A percentile compares a stretch with the other conserved stretches of the same genome.
Conservation (phyloP, 495 filamentous ascomycete species). For the Daldinia childiae region DNA sequence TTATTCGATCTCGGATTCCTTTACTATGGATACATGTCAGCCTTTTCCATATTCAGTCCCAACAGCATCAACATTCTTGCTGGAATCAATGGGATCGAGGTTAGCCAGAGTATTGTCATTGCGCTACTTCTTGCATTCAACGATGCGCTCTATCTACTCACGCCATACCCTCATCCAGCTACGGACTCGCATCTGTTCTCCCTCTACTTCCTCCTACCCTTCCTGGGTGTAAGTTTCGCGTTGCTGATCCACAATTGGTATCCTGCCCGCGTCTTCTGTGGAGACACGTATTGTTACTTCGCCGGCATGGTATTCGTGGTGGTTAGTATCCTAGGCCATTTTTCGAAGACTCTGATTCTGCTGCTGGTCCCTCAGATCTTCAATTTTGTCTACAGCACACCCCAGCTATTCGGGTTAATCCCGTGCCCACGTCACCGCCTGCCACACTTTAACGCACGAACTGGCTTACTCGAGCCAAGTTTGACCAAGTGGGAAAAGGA, state of each 20-base stretch:
- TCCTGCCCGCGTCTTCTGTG: conserved; percentile 92
- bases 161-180: conserved; percentile 86
- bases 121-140: conserved; percentile 84
- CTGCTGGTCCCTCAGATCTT: conserved; percentile 93
- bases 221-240: conserved; percentile 89
- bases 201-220: conserved; percentile 91
- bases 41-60: conserved; percentile 92
- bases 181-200: conserved; percentile 96
- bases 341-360: conserved; percentile 94
- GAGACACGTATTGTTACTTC: conserved; percentile 99
- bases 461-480: conserved; percentile 84
- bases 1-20: conserved; percentile 86
- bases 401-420: conserved; percentile 88
- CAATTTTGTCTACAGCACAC: conserved; percentile 93
- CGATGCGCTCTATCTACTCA: conserved; percentile 80
- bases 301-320: conserved; percentile 99
- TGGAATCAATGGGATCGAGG: conserved; percentile 97
- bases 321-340: conserved; percentile 95
- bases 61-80: conserved; percentile 99
- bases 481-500: conserved; percentile 76
- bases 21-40: conserved; percentile 97
- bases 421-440: conserved; percentile 93
- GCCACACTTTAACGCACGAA: conserved; percentile 84
- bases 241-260: conserved; percentile 95
- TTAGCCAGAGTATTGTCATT: conserved; percentile 91